Evolutionary conservation across 768 basidiomycete genomes (phyloP).

Genomic region (Collybia sp.): DNA sequence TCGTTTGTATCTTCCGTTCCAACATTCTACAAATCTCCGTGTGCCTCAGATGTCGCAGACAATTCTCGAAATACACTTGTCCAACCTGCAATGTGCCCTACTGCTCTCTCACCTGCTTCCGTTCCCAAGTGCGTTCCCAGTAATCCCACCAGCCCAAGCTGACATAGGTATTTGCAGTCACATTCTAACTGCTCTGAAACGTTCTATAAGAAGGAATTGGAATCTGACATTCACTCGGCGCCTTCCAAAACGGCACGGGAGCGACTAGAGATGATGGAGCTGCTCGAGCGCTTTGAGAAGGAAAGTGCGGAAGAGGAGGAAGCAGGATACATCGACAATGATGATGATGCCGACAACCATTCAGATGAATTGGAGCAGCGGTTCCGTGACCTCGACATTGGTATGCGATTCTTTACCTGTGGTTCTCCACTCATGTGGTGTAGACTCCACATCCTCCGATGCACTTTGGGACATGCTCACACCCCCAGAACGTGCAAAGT

Average conservation of each 20-base stretch:
- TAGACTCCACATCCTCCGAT: slow-evolving; percentile 54
- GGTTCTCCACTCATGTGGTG: not conserved
- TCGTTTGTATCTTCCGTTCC: slow-evolving; percentile 1
- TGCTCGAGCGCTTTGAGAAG: slow-evolving; percentile 72
- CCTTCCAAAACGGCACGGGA: slow-evolving; percentile 56
- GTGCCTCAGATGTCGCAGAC: slow-evolving; percentile 58
- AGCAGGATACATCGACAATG: slow-evolving; percentile 30
- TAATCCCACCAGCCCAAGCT: slow-evolving; percentile 1
- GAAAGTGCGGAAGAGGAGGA: slow-evolving; percentile 39
- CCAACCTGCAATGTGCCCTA: slow-evolving; percentile 78
- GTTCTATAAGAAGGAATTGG: slow-evolving; percentile 76
- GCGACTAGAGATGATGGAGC: slow-evolving; percentile 58
- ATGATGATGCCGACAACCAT: slow-evolving; percentile 24
- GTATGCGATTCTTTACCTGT: slow-evolving; percentile 29
- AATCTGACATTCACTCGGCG: slow-evolving; percentile 51
- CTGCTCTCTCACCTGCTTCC: slow-evolving; percentile 78
- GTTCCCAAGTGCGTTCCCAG: slow-evolving; percentile 50
- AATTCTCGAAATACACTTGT: slow-evolving; percentile 78
- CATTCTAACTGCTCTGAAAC: slow-evolving; percentile 77
- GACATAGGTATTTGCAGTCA: slow-evolving; percentile 22
- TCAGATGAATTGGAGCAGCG: slow-evolving; percentile 32
- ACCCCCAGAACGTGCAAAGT: slow-evolving; percentile 53
- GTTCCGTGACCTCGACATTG: slow-evolving; percentile 55
- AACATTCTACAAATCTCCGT: not conserved
- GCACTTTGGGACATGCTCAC: slow-evolving; percentile 60